Percentiles rank a stretch among this genome's conserved stretches.
Conservation (phyloP, 2,329 filamentous ascomycete genomes). For the Dactylellina sp. region DNA sequence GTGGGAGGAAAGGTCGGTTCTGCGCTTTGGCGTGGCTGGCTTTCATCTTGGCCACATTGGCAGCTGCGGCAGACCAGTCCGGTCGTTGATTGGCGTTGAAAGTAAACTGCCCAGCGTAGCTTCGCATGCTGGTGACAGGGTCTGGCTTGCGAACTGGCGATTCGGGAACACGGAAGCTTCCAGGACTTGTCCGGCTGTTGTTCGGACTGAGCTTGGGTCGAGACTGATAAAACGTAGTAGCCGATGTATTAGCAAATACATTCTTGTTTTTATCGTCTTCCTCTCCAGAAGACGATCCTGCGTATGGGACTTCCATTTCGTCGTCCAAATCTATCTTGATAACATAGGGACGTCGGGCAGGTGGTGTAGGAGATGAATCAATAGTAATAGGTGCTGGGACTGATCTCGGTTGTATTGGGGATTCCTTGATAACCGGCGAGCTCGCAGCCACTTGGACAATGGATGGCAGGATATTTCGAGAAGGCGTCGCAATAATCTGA, state of each 20-base stretch:
- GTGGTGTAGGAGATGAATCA: constrained; percentile 23
- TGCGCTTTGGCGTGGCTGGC: constrained; percentile 24
- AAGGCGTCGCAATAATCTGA: constrained; percentile 68
- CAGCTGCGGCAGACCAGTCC: constrained; percentile 39
- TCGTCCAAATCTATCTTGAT: constrained; percentile 40
- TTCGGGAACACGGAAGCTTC: constrained; percentile 30
- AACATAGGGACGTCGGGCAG: constrained; percentile 31
- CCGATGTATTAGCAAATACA: constrained; percentile 23
- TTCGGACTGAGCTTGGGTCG: constrained; percentile 38
- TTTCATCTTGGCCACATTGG: constrained; percentile 35
- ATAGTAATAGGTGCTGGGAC: constrained; percentile 19
- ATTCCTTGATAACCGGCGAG: constrained; percentile 75
- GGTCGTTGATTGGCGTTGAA: constrained; percentile 31
- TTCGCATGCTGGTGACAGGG: constrained; percentile 50
- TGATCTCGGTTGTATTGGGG: constrained; percentile 63
- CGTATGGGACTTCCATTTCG: constrained; percentile 37
- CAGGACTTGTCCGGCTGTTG: constrained; percentile 8
- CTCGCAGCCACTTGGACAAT: constrained; percentile 87
- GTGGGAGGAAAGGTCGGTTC: constrained; percentile 11
- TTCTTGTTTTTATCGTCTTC: constrained; percentile 27
- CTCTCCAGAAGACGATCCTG: constrained; percentile 33
- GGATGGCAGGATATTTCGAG: constrained; percentile 61
- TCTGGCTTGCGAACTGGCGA: constrained; percentile 33
- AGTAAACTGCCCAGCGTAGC: constrained; percentile 44
- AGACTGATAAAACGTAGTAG: constrained; percentile 53